These are phyloP conservation scores for Nitzschia sp. DNA, from an alignment of 108 stramenopile species.

Conservation along the genomic window DNA sequence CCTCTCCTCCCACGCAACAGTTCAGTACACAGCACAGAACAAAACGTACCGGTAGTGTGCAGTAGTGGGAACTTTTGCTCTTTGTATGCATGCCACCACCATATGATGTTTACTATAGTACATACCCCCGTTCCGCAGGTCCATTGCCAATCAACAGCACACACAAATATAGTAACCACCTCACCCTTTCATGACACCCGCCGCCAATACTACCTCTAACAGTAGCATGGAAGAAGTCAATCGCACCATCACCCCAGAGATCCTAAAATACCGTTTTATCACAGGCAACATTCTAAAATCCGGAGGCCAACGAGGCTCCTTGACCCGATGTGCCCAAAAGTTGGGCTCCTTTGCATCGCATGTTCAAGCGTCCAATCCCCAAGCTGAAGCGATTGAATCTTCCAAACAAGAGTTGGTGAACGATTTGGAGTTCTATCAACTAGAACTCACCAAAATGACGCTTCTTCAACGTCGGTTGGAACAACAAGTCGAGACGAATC, in stretches of 20 bases:
- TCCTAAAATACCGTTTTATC: conserved; percentile 29
- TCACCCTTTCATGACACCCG: neutral
- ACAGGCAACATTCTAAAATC: conserved; percentile 34
- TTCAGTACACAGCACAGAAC: too few species aligned
- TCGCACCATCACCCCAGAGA: conserved; percentile 9
- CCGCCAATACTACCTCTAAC: neutral
- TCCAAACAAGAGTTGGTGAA: conserved; percentile 35
- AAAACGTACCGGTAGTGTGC: too few species aligned
- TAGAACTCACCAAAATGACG: conserved; percentile 37
- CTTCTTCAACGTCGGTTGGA: conserved; percentile 31
- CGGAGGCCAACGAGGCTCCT: conserved; percentile 43
- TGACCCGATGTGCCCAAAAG: conserved; percentile 43
- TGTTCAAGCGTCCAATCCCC: neutral
- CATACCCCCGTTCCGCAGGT: too few species aligned
- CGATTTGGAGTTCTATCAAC: conserved; percentile 35
- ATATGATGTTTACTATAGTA: too few species aligned
- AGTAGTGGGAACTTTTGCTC: too few species aligned
- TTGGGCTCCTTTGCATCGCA: conserved; percentile 23
- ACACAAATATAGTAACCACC: too few species aligned
- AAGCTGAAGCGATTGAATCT: conserved; percentile 29
- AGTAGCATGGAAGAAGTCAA: neutral
- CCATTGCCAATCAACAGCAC: too few species aligned
- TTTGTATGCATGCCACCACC: too few species aligned
- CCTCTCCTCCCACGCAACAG: too few species aligned
- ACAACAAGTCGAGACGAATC: conserved; percentile 18